These are phyloP conservation scores for Plasmodium gallinaceum DNA, from an alignment of 169 alveolate species.

Conservation along the genomic window DNA sequence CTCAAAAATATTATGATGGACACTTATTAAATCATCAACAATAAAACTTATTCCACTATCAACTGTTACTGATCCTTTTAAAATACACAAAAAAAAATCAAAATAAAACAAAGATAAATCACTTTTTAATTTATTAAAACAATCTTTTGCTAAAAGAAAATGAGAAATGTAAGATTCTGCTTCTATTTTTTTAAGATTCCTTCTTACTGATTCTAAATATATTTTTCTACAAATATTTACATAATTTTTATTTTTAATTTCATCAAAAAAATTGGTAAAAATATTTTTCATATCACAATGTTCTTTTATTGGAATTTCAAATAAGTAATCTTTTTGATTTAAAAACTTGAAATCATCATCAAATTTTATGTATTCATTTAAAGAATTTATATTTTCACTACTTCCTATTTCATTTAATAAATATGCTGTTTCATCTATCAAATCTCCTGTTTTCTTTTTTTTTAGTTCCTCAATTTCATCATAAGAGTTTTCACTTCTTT, in stretches of 20 bases:
- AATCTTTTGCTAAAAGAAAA: neutral
- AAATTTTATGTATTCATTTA: conserved; percentile 18
- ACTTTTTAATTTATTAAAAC: conserved; percentile 9
- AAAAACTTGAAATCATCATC: conserved; percentile 37
- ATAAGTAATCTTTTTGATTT: conserved; percentile 20
- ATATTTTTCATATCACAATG: conserved; percentile 28
- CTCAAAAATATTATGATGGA: conserved; percentile 10
- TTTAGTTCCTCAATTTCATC: neutral
- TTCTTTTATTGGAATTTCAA: conserved; percentile 41
- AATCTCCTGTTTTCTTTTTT: neutral
- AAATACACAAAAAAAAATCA: conserved; percentile 35
- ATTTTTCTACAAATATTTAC: conserved; percentile 8
- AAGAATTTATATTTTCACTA: no score
- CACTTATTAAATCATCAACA: conserved; percentile 6
- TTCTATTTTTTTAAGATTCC: conserved; percentile 16
- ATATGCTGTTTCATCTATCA: neutral
- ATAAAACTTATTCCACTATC: conserved; percentile 34
- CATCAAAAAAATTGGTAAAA: conserved; percentile 6
- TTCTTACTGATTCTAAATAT: conserved; percentile 21
- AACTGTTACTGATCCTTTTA: conserved; percentile 23
- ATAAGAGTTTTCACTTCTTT: neutral
- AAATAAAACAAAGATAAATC: conserved; percentile 44
- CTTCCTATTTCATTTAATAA: neutral
- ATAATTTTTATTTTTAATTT: conserved; percentile 28
- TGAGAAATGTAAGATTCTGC: neutral